Evolutionary conservation across 257 asterid genomes (phyloP).

Genomic region (Henckelia pumila): DNA sequence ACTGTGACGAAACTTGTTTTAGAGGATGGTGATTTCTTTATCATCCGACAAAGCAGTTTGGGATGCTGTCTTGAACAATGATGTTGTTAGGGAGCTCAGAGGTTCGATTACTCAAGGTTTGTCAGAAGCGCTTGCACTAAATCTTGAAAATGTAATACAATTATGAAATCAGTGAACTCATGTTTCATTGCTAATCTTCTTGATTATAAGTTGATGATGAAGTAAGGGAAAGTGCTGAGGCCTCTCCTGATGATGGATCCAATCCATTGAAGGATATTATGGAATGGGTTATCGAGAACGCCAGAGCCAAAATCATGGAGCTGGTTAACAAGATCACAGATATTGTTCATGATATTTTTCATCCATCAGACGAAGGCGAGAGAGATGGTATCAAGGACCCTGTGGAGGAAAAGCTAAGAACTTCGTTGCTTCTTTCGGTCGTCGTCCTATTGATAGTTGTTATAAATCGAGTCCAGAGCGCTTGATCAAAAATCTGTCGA

Average conservation of each 20-base stretch:
- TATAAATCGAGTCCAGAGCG: conserved; percentile 44
- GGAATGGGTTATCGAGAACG: conserved; percentile 38
- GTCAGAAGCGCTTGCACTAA: background rate
- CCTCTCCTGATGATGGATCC: conserved; percentile 26
- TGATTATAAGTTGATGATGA: conserved; percentile 32
- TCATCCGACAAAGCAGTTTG: conserved; percentile 77
- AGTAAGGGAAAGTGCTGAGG: conserved; percentile 22
- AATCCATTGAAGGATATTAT: conserved; percentile 32
- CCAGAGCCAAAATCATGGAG: conserved; percentile 44
- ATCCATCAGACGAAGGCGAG: conserved; percentile 23
- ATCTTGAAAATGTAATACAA: no score
- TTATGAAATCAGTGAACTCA: background rate
- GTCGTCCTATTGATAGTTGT: conserved; percentile 57
- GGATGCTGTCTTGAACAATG: conserved; percentile 76
- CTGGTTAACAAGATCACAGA: conserved; percentile 39
- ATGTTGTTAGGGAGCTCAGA: conserved; percentile 64
- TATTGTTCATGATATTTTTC: conserved; percentile 40
- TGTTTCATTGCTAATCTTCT: background rate
- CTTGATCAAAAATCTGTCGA: conserved; percentile 49
- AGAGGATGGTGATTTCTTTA: conserved; percentile 70
- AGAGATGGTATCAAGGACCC: conserved; percentile 18
- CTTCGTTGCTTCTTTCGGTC: conserved; percentile 57
- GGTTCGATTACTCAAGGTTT: conserved; percentile 44
- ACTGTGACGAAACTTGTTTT: background rate
- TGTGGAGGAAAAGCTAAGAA: conserved; percentile 44